phyloP scores from a whole-genome alignment of 2,329 filamentous ascomycete genomes.

The Venturia carpophila region DNA sequence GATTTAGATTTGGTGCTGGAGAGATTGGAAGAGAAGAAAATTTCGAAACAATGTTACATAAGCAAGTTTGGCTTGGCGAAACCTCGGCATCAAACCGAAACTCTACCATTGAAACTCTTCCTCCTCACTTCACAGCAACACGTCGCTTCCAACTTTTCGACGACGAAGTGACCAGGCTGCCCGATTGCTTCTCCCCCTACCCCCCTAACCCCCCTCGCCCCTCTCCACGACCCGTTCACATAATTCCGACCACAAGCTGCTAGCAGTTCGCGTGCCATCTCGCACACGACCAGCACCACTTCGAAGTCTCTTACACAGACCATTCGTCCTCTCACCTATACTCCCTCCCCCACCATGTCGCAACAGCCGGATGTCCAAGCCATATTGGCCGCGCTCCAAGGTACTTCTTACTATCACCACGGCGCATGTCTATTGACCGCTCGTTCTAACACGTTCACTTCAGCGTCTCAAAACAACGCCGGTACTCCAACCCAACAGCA shows the following conservation, averaged over 20 bases:
- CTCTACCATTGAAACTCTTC: background rate
- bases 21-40: too few relatives aligned
- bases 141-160: background rate
- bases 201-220: too few relatives aligned
- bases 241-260: background rate
- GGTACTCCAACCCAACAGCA: constrained; percentile 12
- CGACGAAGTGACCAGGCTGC: background rate
- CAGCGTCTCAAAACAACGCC: constrained; percentile 10
- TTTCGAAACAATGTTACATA: too few relatives aligned
- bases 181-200: background rate
- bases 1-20: too few relatives aligned
- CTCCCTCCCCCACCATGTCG: constrained; percentile 7
- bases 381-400: constrained; percentile 19
- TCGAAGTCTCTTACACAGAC: background rate
- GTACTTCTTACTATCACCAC: background rate
- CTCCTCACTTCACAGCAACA: background rate
- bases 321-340: background rate
- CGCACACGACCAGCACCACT: background rate
- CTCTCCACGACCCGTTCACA: background rate
- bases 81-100: background rate
- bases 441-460: background rate
- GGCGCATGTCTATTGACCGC: background rate
- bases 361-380: constrained; percentile 17
- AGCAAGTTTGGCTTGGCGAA: background rate
- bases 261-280: background rate